Percentiles rank a stretch among this genome's conserved stretches.
Conservation (phyloP, 169 alveolate species). For the Pseudocohnilembus persalinus region DNA sequence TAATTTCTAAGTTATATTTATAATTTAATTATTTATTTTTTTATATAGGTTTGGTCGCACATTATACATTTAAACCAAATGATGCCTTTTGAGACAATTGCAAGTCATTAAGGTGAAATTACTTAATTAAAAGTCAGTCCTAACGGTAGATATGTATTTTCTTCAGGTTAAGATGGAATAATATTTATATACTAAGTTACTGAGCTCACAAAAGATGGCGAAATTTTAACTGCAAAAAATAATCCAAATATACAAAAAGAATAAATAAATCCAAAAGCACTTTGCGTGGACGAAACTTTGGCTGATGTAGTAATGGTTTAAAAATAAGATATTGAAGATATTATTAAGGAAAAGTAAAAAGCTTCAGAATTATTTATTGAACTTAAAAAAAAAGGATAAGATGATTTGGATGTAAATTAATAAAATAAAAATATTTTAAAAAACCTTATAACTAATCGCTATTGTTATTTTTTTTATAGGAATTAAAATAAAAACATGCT, state of each 20-base stretch:
- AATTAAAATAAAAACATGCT: neutral
- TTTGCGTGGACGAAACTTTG: slow-evolving; percentile 54
- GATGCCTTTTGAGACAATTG: slow-evolving; percentile 46
- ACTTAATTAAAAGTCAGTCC: slow-evolving; percentile 58
- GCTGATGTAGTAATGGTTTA: slow-evolving; percentile 53
- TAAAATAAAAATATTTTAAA: no score
- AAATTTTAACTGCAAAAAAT: slow-evolving; percentile 22
- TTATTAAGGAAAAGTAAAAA: slow-evolving; percentile 47
- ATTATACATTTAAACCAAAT: slow-evolving; percentile 9
- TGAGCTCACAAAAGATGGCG: slow-evolving; percentile 44
- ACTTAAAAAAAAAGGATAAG: slow-evolving; percentile 55
- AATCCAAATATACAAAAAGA: slow-evolving; percentile 30
- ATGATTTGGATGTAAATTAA: slow-evolving; percentile 34
- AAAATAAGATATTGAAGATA: slow-evolving; percentile 39
- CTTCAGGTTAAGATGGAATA: slow-evolving; percentile 80
- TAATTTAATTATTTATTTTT: no score
- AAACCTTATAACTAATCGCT: neutral
- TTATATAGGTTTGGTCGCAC: slow-evolving; percentile 37
- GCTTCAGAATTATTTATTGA: slow-evolving; percentile 51
- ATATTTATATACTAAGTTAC: slow-evolving; percentile 63
- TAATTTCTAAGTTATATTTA: slow-evolving; percentile 38
- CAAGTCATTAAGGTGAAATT: slow-evolving; percentile 69
- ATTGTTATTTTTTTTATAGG: neutral
- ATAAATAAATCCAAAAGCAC: slow-evolving; percentile 41
- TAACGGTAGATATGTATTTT: slow-evolving; percentile 73